A percentile compares a stretch with the other conserved stretches of the same genome.
These are phyloP conservation scores for Penicillium verrucosum DNA, from an alignment of 2,329 filamentous ascomycete species.

Conservation along the genomic window DNA sequence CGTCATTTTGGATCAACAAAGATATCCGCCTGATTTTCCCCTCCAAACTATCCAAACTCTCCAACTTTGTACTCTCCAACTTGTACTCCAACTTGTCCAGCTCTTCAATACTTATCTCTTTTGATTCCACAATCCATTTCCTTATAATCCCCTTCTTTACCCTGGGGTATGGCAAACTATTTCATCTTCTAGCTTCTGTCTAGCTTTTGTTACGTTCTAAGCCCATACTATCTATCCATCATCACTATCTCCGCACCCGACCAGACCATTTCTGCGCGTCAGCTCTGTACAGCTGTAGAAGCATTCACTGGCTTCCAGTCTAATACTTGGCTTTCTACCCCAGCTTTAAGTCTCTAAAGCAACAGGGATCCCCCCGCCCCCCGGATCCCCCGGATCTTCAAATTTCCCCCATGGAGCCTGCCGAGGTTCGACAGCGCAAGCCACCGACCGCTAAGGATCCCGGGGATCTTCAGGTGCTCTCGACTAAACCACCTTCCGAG, in stretches of 20 bases:
- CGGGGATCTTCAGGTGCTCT: conserved; percentile 17
- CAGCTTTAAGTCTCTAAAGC: neutral
- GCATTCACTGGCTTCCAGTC: neutral
- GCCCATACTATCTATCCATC: neutral
- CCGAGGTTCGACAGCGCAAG: conserved; percentile 35
- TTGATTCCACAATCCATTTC: neutral
- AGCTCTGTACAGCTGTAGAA: neutral
- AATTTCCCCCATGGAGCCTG: conserved; percentile 28
- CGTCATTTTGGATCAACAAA: conserved; percentile 1
- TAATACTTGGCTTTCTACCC: neutral
- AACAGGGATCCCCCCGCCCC: neutral
- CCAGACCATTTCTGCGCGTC: neutral
- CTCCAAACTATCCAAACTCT: neutral
- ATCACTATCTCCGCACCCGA: neutral
- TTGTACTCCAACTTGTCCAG: neutral
- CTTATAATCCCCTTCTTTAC: neutral
- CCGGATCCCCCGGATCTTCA: neutral
- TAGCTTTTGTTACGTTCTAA: neutral
- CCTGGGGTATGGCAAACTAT: neutral
- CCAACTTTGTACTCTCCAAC: no score
- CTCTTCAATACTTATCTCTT: neutral
- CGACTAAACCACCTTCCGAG: conserved; percentile 24
- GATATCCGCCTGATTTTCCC: conserved; percentile 7
- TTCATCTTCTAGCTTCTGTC: neutral
- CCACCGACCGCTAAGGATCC: conserved; percentile 16